phyloP scores from a whole-genome alignment of 1,139 yeast genomes.

The Suzukiozyma palmioleophila region DNA sequence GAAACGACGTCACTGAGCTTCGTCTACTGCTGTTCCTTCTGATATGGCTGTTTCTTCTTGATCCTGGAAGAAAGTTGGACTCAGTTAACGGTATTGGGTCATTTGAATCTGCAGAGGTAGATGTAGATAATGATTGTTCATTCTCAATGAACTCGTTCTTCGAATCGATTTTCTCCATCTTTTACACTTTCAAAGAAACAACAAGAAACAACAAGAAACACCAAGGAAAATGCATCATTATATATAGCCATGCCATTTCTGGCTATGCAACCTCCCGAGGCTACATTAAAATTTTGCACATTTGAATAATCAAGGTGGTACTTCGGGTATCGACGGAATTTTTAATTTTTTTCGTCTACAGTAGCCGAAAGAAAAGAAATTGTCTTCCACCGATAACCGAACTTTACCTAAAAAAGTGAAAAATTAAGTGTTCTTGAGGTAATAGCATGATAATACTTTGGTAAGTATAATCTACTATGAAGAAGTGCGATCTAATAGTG shows the following conservation, averaged over 20 bases:
- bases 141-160: constrained; percentile 1
- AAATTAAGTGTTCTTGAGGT: too few relatives aligned
- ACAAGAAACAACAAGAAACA: too few relatives aligned
- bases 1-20: constrained; percentile 12
- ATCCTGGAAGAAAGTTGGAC: constrained; percentile 8
- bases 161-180: neutral
- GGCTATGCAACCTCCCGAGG: neutral
- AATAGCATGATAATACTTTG: too few relatives aligned
- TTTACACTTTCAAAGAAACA: neutral
- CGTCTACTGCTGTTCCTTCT: constrained; percentile 9
- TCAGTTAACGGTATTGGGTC: constrained; percentile 15
- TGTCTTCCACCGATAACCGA: neutral
- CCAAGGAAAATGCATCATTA: too few relatives aligned
- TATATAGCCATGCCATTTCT: too few relatives aligned
- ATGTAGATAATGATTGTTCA: constrained; percentile 9
- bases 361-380: neutral
- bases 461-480: too few relatives aligned
- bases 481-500: too few relatives aligned
- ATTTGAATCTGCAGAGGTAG: constrained; percentile 9
- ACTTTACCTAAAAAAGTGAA: too few relatives aligned
- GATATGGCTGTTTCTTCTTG: constrained; percentile 2
- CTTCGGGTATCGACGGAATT: neutral
- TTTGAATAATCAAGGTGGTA: neutral
- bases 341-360: neutral
- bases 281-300: neutral